Base-by-base conservation (phyloP, 495 filamentous ascomycete species). In the Hypoxylon perforatum region DNA sequence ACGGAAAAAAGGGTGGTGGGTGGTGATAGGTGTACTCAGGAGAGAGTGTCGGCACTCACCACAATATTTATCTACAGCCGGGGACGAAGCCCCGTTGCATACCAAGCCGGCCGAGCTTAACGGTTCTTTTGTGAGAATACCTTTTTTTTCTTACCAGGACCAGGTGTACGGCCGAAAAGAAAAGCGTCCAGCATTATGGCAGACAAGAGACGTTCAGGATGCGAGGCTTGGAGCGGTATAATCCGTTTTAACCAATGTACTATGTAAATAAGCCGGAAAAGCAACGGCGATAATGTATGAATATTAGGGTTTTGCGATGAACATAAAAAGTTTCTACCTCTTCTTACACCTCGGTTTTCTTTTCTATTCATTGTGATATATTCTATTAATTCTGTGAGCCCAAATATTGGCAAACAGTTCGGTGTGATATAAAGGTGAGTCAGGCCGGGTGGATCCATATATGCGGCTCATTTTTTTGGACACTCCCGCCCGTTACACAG, bases 211-310 rank as follows among this genome's bases (percentile, higher is more conserved):
- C 39, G 57, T 39, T 54, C 19, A 18, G 41, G 15, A 62, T 21
- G 59, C 39, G n/a, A 50, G 49, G 56, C 56, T 58, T 30, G 55
- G 30, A 41, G n/a, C 41, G 59, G 54, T 57, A 61, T 5, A 69
- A 56, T 15, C 25, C 48, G 36, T 30, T 48, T 58, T n/a, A n/a
- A 63, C 55, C 65, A 41, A 46, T 69, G 60, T 69, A 69, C 60
- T 69, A 69, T 69, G 65, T 69, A 69, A 69, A 69, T 69, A 69
- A 11, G 54, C 54, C 44, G 45, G 30, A 44, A 55, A 47, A 58
- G 28, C 22, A n/a, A 21, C 28, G 65, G 60, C 60, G 28, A 56
- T 68, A 69, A 60, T 69, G 65, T 69, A 69, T 69, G 65, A 64
- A 60, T 69, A 69, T 18, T 63, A 51, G 45, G 65, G 38, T 59